Conservation (phyloP, 495 filamentous ascomycete genomes). For the Aspergillus wentii region DNA sequence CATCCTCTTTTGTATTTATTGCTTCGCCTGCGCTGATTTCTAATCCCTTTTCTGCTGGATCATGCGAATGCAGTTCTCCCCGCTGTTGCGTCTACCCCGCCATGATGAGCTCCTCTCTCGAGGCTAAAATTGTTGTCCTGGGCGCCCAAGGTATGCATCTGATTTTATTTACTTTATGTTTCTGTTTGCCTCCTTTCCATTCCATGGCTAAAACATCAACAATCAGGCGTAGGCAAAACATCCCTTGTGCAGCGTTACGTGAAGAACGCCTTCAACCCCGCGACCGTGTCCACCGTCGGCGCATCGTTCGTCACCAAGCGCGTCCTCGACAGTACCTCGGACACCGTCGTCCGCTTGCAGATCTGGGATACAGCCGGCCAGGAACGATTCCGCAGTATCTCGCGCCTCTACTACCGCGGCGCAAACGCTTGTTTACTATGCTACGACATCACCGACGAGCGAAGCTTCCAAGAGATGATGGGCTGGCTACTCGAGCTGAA, state of each 20-base stretch:
- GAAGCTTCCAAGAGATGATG: constrained; percentile 89
- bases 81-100: constrained; percentile 24
- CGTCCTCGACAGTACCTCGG: constrained; percentile 76
- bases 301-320: constrained; percentile 93
- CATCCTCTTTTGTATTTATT: too few species aligned
- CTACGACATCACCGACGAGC: constrained; percentile 86
- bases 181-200: not conserved
- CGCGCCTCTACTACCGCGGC: constrained; percentile 89
- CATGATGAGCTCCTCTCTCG: constrained; percentile 67
- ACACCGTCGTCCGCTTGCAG: constrained; percentile 76
- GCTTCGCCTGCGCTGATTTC: not conserved
- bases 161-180: not conserved
- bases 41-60: constrained; percentile 13
- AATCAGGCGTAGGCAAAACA: constrained; percentile 84
- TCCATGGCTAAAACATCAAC: not conserved
- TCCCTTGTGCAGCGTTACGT: constrained; percentile 84
- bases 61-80: constrained; percentile 28
- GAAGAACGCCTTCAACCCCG: constrained; percentile 68
- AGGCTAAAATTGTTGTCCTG: constrained; percentile 90
- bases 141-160: constrained; percentile 64
- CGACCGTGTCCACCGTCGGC: constrained; percentile 74
- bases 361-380: constrained; percentile 96
- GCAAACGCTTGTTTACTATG: constrained; percentile 92
- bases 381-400: constrained; percentile 91
- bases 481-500: constrained; percentile 81